phyloP scores from a whole-genome alignment of 2,329 filamentous ascomycete species.

The Colletotrichum cuscutae region DNA sequence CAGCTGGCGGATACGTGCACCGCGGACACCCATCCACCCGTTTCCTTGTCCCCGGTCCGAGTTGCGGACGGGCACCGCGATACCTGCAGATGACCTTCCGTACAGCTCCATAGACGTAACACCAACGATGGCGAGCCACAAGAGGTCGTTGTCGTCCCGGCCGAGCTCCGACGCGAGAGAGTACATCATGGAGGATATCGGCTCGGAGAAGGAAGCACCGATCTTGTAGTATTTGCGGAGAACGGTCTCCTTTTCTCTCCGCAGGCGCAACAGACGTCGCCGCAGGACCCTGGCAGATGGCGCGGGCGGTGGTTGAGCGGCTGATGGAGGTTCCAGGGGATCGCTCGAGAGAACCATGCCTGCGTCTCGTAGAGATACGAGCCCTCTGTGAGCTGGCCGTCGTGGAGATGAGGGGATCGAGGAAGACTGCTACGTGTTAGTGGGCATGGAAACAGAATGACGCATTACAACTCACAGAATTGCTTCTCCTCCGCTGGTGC shows the following conservation, averaged over 20 bases:
- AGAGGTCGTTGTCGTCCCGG: constrained; percentile 93
- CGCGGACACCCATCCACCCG: constrained; percentile 85
- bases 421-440: constrained; percentile 61
- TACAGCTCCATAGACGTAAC: constrained; percentile 95
- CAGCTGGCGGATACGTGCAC: constrained; percentile 85
- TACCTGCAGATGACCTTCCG: constrained; percentile 83
- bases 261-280: constrained; percentile 77
- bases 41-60: constrained; percentile 67
- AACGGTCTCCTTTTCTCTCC: constrained; percentile 79
- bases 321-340: constrained; percentile 64
- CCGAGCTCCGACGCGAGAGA: constrained; percentile 94
- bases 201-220: constrained; percentile 92
- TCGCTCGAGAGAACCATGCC: constrained; percentile 60
- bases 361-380: constrained; percentile 65
- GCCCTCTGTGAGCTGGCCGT: constrained; percentile 68
- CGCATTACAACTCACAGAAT: constrained; percentile 71
- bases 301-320: constrained; percentile 66
- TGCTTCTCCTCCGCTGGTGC: constrained; percentile 83
- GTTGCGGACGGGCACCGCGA: constrained; percentile 69
- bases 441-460: not conserved
- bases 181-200: constrained; percentile 93
- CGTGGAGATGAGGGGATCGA: constrained; percentile 74
- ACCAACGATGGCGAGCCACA: constrained; percentile 95
- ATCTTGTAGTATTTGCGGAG: constrained; percentile 86
- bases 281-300: constrained; percentile 79